Evolutionary conservation across 306 rosid species (phyloP), one percentile per base, ranked within the genome.

Genomic region (Hippophae rhamnoides): DNA sequence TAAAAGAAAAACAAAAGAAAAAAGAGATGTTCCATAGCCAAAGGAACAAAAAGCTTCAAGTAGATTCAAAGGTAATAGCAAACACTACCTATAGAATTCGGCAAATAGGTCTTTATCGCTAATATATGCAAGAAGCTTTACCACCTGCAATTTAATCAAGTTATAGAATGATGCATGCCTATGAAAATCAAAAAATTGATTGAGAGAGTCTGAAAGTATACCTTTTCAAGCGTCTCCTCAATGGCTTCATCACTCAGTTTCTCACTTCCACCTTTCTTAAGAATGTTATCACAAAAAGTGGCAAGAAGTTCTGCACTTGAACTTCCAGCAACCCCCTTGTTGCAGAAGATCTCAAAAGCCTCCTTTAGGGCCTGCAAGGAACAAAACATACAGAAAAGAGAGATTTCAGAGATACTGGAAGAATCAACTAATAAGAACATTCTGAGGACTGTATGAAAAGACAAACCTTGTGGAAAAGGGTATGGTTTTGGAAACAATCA

Each of bases 191-290:
- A 69, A 55, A 49, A 42, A 13, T 48, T 8, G n/a, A 43, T 41
- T 55, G 6, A 54, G 41, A 50, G 73, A 60, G 66, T 48, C 59
- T 63, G 58, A 45, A 69, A 43, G 43, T 31, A 54, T 43, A 90
- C 98, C 95, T 90, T 87, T 73, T 87, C 98, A 55, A 87, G 93
- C 61, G 95, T 90, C 26, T 78, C 83, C 60, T 78, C 79, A 54
- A 80, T 87, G 52, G 83, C 83, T 66, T 78, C 83, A 46, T 78
- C 83, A 65, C 83, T 78, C 62, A 78, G 57, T 68, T 78, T 74
- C 70, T 78, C 83, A 70, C 83, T 74, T 54, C 83, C 83, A 67
- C 83, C 83, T 60, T 78, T 78, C 79, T 78, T 78, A 18, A 78
- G 78, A 53, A 78, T 74, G 58, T 74, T 78, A 71, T 78, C 83